Base-by-base conservation (phyloP, 176 grass and related monocot species). In the Pharus latifolius region DNA sequence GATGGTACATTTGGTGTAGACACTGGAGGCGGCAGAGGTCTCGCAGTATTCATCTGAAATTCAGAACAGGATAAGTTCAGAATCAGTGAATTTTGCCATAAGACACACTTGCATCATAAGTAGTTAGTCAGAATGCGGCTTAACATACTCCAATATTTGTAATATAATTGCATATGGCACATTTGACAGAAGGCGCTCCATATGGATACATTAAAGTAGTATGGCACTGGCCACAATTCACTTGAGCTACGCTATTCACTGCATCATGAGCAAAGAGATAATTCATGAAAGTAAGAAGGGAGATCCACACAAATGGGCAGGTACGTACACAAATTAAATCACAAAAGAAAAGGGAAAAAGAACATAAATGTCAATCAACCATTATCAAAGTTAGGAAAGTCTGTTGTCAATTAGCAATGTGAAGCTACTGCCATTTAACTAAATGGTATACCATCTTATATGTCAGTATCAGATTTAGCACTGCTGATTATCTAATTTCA, bases 131-230 rank as follows among this genome's bases (percentile, higher is more conserved):
- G 28, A 49, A 34, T 5, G 15, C 59, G 63, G 40, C 44, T 32
- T 31, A 72, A 63, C 70, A 18, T 82, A 96, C 92, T 61, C 72
- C 77, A 38, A 82, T 86, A 68, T 80, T 73, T 59, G 92, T 96
- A 41, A 96, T 74, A 81, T 87, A 84, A 87, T 92, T 74, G 34
- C 92, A 96, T 40, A 96, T 25, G 23, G 88, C 88, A 61, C 92
- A 96, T 88, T 96, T 92, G 54, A 92, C 92, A 65, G 92, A 96
- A 69, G 83, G 82, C 53, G 88, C 85, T 43, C 88, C 93, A 63
- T 89, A 89, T 40, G 85, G 93, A 87, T 96, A 96, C 88, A 96
- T 88, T 56, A 96, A 84, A 58, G 76, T 87, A 24, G 75, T 89
- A 65, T 56, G 83, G 74, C 93, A 97, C 16, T 70, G 78, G 29